A percentile compares a stretch with the other conserved stretches of the same genome.
These are phyloP conservation scores for Ophiocordyceps robertsii DNA, from an alignment of 2,329 filamentous ascomycete species.

Conservation along the genomic window DNA sequence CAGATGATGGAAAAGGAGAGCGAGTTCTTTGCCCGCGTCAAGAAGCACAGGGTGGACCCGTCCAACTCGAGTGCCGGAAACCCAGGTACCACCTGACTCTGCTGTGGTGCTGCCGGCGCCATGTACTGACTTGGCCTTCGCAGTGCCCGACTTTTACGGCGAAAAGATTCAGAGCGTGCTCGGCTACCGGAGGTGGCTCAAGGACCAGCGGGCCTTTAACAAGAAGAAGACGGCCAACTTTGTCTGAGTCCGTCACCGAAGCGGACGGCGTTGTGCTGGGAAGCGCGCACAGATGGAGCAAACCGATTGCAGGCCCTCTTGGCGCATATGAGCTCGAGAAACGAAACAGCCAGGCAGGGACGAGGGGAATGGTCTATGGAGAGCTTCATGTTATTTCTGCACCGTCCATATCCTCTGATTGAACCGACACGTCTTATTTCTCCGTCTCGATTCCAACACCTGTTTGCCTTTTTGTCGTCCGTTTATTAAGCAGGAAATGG, in stretches of 20 bases:
- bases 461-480: too few species aligned
- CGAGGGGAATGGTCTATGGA: too few species aligned
- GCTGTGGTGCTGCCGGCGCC: neutral
- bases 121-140: constrained; percentile 6
- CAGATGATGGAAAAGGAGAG: constrained; percentile 83
- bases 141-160: constrained; percentile 91
- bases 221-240: constrained; percentile 72
- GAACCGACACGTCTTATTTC: too few species aligned
- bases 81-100: constrained; percentile 39
- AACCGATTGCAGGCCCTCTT: too few species aligned
- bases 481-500: too few species aligned
- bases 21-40: constrained; percentile 84
- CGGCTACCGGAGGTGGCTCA: constrained; percentile 89
- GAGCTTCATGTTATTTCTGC: too few species aligned
- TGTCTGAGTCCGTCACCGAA: constrained; percentile 23
- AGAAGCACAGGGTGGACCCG: constrained; percentile 84
- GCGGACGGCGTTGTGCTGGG: too few species aligned
- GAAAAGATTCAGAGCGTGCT: constrained; percentile 93
- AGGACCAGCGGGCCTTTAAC: constrained; percentile 94
- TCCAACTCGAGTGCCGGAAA: constrained; percentile 80
- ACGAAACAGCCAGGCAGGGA: too few species aligned
- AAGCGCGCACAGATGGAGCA: too few species aligned
- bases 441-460: too few species aligned
- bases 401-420: too few species aligned
- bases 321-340: too few species aligned